phyloP scores from a whole-genome alignment of 768 basidiomycete species.

The Trametes coccinea region DNA sequence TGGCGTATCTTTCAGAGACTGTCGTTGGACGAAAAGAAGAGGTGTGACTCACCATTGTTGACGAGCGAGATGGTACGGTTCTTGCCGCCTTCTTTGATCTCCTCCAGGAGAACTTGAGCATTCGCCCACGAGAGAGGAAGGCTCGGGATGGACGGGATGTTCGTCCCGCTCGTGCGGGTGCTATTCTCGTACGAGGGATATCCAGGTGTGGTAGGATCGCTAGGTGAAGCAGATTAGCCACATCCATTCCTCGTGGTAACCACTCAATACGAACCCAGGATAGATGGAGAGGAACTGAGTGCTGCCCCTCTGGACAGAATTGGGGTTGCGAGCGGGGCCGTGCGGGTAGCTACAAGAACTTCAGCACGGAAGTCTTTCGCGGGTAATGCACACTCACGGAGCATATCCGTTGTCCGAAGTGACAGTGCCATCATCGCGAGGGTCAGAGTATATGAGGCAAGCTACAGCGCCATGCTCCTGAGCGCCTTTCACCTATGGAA shows the following conservation, averaged over 20 bases:
- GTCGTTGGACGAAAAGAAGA: not conserved
- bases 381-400: slow-evolving; percentile 36
- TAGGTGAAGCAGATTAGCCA: not conserved
- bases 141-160: slow-evolving; percentile 77
- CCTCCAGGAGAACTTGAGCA: slow-evolving; percentile 58
- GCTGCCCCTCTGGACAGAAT: slow-evolving; percentile 82
- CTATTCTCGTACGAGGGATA: slow-evolving; percentile 84
- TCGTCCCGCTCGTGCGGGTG: slow-evolving; percentile 58
- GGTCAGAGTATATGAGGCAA: slow-evolving; percentile 82
- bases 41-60: slow-evolving; percentile 49
- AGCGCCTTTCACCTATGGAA: slow-evolving; percentile 69
- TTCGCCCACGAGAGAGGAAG: slow-evolving; percentile 91
- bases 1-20: slow-evolving; percentile 24
- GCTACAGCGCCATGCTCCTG: slow-evolving; percentile 81
- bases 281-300: slow-evolving; percentile 67
- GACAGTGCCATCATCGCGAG: slow-evolving; percentile 81
- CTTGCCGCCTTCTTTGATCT: slow-evolving; percentile 45
- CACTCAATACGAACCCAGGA: slow-evolving; percentile 39
- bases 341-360: slow-evolving; percentile 56
- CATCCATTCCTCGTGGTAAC: not conserved
- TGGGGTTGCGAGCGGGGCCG: slow-evolving; percentile 86
- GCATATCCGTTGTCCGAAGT: slow-evolving; percentile 75
- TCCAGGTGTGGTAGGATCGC: slow-evolving; percentile 86
- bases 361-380: too few relatives aligned
- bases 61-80: slow-evolving; percentile 51